Conservation (phyloP, 208 protist genomes). For the Polymyxa betae region DNA sequence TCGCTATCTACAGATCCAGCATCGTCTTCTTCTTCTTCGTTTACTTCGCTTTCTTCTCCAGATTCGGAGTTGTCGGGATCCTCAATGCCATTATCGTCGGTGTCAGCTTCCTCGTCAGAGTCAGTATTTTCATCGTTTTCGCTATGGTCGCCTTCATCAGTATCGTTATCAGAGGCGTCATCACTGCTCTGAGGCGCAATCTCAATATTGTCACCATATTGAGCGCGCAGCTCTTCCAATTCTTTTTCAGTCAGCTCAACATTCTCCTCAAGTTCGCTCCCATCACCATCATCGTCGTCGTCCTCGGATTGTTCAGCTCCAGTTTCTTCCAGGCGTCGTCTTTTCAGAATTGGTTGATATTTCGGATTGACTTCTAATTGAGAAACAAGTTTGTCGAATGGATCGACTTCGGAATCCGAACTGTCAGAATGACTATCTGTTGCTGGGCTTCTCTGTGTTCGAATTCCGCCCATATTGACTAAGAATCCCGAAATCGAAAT, state of each 20-base stretch:
- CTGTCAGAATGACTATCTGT: too few relatives aligned
- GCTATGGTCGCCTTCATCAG: neutral
- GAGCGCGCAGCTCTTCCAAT: neutral
- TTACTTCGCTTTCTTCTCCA: neutral
- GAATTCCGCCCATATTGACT: too few relatives aligned
- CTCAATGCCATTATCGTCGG: neutral
- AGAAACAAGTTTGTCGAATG: neutral
- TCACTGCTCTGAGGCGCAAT: too few relatives aligned
- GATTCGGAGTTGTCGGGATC: neutral
- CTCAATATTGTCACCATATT: conserved; percentile 23
- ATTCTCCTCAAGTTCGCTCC: neutral
- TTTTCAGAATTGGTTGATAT: conserved; percentile 10
- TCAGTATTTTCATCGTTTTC: neutral
- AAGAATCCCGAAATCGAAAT: too few relatives aligned
- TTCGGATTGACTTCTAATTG: neutral
- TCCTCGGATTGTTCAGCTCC: conserved; percentile 19
- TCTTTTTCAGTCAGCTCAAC: neutral
- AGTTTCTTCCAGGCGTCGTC: neutral
- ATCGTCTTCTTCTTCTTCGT: neutral
- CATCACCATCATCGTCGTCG: neutral
- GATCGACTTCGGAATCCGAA: conserved; percentile 24
- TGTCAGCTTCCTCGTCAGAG: neutral
- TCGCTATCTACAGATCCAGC: too few relatives aligned
- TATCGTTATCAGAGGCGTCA: neutral
- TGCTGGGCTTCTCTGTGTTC: too few relatives aligned